These are phyloP conservation scores for Lycium barbarum DNA, from an alignment of 257 asterid species.

Conservation along the genomic window DNA sequence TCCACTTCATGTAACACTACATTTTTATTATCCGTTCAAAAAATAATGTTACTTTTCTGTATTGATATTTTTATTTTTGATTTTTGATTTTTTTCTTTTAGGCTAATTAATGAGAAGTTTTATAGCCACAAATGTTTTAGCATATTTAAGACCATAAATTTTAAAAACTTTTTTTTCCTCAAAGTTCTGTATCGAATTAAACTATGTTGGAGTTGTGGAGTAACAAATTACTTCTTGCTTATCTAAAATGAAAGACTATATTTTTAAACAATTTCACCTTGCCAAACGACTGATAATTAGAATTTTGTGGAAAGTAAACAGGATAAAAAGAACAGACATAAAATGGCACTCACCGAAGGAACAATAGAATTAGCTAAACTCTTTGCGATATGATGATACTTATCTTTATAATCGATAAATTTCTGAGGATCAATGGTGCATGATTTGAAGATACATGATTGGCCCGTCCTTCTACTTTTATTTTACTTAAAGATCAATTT, in stretches of 20 bases:
- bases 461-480: too few species aligned
- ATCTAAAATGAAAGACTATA: neutral
- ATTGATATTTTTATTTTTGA: too few species aligned
- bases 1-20: too few species aligned
- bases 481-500: too few species aligned
- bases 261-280: neutral
- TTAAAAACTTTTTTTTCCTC: neutral
- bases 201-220: accelerated
- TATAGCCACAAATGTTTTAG: neutral
- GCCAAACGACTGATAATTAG: neutral
- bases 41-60: too few species aligned
- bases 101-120: too few species aligned
- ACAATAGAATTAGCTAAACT: neutral
- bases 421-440: too few species aligned
- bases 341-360: neutral
- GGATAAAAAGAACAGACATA: neutral
- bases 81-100: too few species aligned
- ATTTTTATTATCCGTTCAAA: too few species aligned
- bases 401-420: too few species aligned
- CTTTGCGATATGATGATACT: neutral
- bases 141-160: neutral
- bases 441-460: too few species aligned
- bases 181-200: neutral
- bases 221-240: neutral
- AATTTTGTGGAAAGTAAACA: neutral